These are phyloP conservation scores for Amaranthus cruentus DNA, from an alignment of 148 eudicot species.

Conservation along the genomic window DNA sequence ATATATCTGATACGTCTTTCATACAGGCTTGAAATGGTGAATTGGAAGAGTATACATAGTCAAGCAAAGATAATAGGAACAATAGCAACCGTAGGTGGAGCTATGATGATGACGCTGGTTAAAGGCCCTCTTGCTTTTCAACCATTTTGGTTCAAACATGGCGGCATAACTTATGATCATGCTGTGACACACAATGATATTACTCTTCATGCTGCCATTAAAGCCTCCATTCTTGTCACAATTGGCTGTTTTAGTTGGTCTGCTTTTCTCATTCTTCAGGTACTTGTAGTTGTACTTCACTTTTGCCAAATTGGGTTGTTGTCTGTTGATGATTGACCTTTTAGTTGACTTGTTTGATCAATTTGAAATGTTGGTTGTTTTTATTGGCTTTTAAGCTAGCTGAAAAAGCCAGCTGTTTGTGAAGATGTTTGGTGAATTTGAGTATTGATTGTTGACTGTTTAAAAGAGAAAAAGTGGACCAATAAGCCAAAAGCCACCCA, in stretches of 20 bases:
- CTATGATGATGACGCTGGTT: slow-evolving; percentile 86
- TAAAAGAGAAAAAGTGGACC: too few relatives aligned
- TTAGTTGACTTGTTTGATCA: too few relatives aligned
- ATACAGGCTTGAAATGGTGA: slow-evolving; percentile 60
- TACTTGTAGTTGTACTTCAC: not conserved
- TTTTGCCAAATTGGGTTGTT: too few relatives aligned
- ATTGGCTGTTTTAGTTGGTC: slow-evolving; percentile 91
- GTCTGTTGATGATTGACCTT: too few relatives aligned
- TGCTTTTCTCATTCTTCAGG: slow-evolving; percentile 80
- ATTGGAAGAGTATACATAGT: slow-evolving; percentile 56
- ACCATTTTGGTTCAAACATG: slow-evolving; percentile 36
- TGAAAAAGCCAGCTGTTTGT: too few relatives aligned
- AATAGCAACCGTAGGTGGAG: slow-evolving; percentile 69
- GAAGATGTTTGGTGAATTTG: too few relatives aligned
- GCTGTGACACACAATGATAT: slow-evolving; percentile 29
- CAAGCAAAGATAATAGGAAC: slow-evolving; percentile 84
- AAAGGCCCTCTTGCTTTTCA: slow-evolving; percentile 47
- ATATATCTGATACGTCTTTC: too few relatives aligned
- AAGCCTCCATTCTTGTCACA: slow-evolving; percentile 74
- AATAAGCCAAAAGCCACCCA: too few relatives aligned
- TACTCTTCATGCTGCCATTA: slow-evolving; percentile 60
- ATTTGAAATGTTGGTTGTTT: too few relatives aligned
- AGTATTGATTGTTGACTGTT: too few relatives aligned
- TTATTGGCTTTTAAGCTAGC: too few relatives aligned
- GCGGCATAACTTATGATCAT: slow-evolving; percentile 1